Percentiles rank a stretch among this genome's conserved stretches.
Evolutionary conservation across 2,329 filamentous ascomycete species (phyloP).

Genomic region (Penicillium palitans): DNA sequence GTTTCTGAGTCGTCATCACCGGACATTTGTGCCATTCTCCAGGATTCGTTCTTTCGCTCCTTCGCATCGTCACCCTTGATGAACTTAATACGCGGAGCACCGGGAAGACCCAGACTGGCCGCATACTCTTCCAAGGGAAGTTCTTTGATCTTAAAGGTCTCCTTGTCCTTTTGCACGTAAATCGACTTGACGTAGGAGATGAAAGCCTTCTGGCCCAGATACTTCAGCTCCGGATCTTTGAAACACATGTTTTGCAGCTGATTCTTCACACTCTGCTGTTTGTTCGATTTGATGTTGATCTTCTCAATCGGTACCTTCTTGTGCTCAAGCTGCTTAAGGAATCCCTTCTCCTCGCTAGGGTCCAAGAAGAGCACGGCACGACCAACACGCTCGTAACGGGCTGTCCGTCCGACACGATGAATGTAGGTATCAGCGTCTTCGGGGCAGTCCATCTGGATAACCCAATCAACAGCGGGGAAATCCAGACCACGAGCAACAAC

Average conservation of each 20-base stretch:
- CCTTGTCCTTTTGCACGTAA: slow-evolving; percentile 86
- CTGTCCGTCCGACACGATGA: slow-evolving; percentile 89
- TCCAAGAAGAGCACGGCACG: slow-evolving; percentile 88
- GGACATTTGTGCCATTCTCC: slow-evolving; percentile 62
- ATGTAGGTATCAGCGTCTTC: slow-evolving; percentile 98
- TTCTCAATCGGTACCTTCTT: slow-evolving; percentile 87
- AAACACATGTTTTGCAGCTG: slow-evolving; percentile 95
- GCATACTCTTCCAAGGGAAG: slow-evolving; percentile 86
- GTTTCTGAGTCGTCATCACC: slow-evolving; percentile 57
- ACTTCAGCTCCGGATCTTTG: slow-evolving; percentile 89
- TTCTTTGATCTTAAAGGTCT: slow-evolving; percentile 80
- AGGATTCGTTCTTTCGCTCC: slow-evolving; percentile 79
- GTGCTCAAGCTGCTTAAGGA: slow-evolving; percentile 78
- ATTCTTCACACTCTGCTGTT: slow-evolving; percentile 80
- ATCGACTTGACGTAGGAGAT: slow-evolving; percentile 84
- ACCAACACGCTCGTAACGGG: slow-evolving; percentile 86
- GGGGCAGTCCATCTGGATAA: slow-evolving; percentile 96
- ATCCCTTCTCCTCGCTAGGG: slow-evolving; percentile 88
- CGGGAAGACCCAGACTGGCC: slow-evolving; percentile 80
- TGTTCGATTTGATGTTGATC: slow-evolving; percentile 84
- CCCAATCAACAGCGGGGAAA: slow-evolving; percentile 96
- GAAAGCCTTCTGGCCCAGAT: slow-evolving; percentile 93
- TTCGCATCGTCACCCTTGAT: slow-evolving; percentile 87
- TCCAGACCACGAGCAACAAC: slow-evolving; percentile 92
- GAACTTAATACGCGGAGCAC: slow-evolving; percentile 90